A percentile compares a stretch with the other conserved stretches of the same genome.
Conservation (phyloP, 208 protist species). For the Ichthyophonus hoferi region DNA sequence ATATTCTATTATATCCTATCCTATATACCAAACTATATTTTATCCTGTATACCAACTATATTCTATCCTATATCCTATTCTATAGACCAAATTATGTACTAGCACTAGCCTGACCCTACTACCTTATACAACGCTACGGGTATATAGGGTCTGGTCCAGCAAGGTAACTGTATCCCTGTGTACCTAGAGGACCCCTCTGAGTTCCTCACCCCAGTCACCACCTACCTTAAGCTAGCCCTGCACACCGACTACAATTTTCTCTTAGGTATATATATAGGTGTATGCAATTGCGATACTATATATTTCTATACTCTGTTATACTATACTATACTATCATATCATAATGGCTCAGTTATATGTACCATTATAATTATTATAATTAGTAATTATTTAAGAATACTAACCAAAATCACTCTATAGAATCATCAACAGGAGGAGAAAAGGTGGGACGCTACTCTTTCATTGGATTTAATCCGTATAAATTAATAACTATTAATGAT, state of each 20-base stretch:
- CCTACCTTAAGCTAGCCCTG: constrained; percentile 40
- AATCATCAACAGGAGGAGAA: constrained; percentile 27
- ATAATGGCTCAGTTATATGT: not conserved
- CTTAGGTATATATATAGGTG: not conserved
- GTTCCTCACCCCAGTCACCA: constrained; percentile 41
- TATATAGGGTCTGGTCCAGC: not conserved
- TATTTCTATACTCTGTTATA: not conserved
- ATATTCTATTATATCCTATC: not conserved
- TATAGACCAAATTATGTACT: not conserved
- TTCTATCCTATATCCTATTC: not conserved
- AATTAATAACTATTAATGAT: constrained; percentile 2
- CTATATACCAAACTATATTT: not conserved
- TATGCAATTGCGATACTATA: not conserved
- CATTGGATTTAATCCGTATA: constrained; percentile 32
- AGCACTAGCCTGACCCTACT: not conserved
- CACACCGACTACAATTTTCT: constrained; percentile 25
- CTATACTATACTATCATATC: not conserved
- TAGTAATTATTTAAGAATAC: not conserved
- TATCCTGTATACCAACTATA: not conserved
- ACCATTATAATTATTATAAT: not conserved
- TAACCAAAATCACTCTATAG: not conserved
- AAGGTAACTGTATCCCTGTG: constrained; percentile 41
- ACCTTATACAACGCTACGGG: not conserved
- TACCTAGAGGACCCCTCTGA: constrained; percentile 22
- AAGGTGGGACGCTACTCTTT: constrained; percentile 42